These are phyloP conservation scores for Decorospora gaudefroyi DNA, from an alignment of 2,329 filamentous ascomycete species.

Conservation along the genomic window DNA sequence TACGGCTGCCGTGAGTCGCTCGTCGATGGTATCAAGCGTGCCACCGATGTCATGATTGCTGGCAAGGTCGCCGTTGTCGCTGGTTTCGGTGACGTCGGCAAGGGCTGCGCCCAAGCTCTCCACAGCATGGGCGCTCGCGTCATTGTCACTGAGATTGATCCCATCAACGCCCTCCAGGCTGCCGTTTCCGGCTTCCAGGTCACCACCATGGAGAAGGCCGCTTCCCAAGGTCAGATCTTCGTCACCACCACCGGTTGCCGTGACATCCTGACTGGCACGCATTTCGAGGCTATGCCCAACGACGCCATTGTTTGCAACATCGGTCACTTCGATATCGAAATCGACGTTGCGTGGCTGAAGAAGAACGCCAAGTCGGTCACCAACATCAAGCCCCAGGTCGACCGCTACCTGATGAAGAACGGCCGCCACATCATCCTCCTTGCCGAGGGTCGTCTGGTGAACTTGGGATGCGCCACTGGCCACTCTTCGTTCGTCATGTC, in stretches of 20 bases:
- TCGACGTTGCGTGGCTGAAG: slow-evolving; percentile 99
- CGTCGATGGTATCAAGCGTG: slow-evolving; percentile 99
- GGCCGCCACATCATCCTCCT: slow-evolving; percentile 98
- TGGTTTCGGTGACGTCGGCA: slow-evolving; percentile 98
- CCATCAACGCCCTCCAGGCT: slow-evolving; percentile 99
- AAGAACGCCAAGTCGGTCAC: slow-evolving; percentile 88
- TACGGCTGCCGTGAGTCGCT: slow-evolving; percentile 99
- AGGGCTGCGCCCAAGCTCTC: slow-evolving; percentile 95
- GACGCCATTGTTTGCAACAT: slow-evolving; percentile 99
- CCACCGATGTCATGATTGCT: slow-evolving; percentile 99
- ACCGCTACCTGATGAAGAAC: slow-evolving; percentile 92
- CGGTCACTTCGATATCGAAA: slow-evolving; percentile 99
- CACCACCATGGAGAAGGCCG: slow-evolving; percentile 96
- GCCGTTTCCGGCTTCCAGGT: slow-evolving; percentile 97
- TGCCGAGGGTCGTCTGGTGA: slow-evolving; percentile 97
- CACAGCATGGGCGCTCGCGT: slow-evolving; percentile 97
- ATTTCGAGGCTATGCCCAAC: slow-evolving; percentile 96
- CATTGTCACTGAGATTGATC: slow-evolving; percentile 94
- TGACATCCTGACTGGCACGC: slow-evolving; percentile 88
- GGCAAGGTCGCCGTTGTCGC: slow-evolving; percentile 98
- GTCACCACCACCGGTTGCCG: slow-evolving; percentile 99
- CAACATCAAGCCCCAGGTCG: slow-evolving; percentile 99
- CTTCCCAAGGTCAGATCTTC: slow-evolving; percentile 89
- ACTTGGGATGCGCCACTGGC: slow-evolving; percentile 97
- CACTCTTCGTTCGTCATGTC: slow-evolving; percentile 99